These are phyloP conservation scores for Bruguiera sexangula DNA, from an alignment of 345 rosid genomes.

Conservation along the genomic window DNA sequence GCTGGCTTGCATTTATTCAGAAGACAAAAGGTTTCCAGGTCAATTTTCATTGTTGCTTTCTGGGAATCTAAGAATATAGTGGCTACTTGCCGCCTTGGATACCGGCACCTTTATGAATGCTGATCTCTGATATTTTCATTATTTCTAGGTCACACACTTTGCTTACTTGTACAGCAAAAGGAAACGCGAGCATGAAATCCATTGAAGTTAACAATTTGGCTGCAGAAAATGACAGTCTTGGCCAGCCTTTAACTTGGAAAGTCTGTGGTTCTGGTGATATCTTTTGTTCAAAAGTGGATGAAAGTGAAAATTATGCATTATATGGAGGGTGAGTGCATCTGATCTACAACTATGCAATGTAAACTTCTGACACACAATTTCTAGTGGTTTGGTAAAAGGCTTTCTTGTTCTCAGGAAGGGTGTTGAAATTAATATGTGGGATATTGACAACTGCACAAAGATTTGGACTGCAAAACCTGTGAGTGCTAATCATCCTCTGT, in stretches of 20 bases:
- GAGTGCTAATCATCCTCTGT: slow-evolving; percentile 30
- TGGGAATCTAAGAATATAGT: background rate
- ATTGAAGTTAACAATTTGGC: slow-evolving; percentile 31
- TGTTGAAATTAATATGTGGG: slow-evolving; percentile 84
- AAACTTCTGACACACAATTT: background rate
- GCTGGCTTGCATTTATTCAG: slow-evolving; percentile 68
- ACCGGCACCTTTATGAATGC: background rate
- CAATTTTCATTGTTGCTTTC: slow-evolving; percentile 2
- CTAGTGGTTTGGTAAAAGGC: too few species aligned
- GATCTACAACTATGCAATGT: background rate
- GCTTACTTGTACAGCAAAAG: slow-evolving; percentile 73
- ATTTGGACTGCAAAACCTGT: slow-evolving; percentile 81
- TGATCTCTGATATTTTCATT: slow-evolving; percentile 19
- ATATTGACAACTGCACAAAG: slow-evolving; percentile 59
- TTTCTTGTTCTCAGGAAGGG: slow-evolving; percentile 52
- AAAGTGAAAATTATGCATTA: slow-evolving; percentile 60
- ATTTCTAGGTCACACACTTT: slow-evolving; percentile 54
- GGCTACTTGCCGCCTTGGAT: background rate
- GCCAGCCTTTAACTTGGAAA: slow-evolving; percentile 52
- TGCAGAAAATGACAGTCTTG: slow-evolving; percentile 29
- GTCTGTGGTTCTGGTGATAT: slow-evolving; percentile 64
- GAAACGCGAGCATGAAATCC: slow-evolving; percentile 59
- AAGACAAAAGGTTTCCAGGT: slow-evolving; percentile 52
- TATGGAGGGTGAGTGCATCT: slow-evolving; percentile 83
- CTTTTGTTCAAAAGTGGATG: slow-evolving; percentile 60